Conservation (phyloP, 2,329 filamentous ascomycete species). For the Diplodia scrobiculata region DNA sequence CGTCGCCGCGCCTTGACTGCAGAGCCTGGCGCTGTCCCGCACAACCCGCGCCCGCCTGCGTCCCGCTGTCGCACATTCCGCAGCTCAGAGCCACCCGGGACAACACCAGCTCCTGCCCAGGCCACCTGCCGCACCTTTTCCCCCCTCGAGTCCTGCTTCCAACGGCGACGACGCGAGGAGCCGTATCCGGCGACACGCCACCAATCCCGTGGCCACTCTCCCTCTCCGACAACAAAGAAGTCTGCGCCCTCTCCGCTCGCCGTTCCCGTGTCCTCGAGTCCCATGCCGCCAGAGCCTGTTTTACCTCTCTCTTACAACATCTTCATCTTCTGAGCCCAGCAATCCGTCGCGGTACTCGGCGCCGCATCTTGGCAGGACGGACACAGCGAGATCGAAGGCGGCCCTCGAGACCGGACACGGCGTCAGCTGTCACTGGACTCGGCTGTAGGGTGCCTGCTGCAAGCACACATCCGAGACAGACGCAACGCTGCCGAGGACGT, state of each 20-base stretch:
- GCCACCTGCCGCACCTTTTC: not conserved
- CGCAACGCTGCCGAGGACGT: constrained; percentile 5
- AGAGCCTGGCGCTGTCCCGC: constrained; percentile 15
- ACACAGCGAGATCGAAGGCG: not conserved
- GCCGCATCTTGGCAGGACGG: not conserved
- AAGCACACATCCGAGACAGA: constrained; percentile 17
- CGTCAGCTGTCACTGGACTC: not conserved
- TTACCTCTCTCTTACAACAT: not conserved
- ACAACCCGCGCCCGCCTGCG: constrained; percentile 8
- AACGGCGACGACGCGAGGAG: not conserved
- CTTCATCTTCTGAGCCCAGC: not conserved
- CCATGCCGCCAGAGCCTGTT: constrained; percentile 4
- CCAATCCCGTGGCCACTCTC: not conserved
- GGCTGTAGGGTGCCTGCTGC: not conserved
- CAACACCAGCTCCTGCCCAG: constrained; percentile 18
- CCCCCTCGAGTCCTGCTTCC: not conserved
- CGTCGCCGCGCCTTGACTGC: constrained; percentile 12
- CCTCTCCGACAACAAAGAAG: constrained; percentile 9
- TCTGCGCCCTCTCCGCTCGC: not conserved
- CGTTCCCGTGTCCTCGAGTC: not conserved
- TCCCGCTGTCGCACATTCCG: constrained; percentile 19
- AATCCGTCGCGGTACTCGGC: not conserved
- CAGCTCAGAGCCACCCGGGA: not conserved
- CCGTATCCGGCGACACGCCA: not conserved
- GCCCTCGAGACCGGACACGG: not conserved